Evolutionary conservation across 2,329 filamentous ascomycete species (phyloP), one percentile per base, ranked within the genome.

Genomic region (Fusarium dlaminii): DNA sequence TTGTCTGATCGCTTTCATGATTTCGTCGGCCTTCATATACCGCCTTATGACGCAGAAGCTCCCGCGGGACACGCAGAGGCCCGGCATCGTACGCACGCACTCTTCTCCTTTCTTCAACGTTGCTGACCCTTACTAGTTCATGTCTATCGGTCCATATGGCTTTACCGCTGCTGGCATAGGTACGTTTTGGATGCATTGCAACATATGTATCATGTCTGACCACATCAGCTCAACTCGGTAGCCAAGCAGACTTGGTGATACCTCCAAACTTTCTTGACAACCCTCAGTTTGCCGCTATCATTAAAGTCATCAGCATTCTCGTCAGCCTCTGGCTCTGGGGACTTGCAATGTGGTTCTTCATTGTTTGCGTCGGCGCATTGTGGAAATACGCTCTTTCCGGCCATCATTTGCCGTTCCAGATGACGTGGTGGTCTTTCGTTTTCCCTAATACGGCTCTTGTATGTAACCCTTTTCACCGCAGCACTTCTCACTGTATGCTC

Each of bases 21-120:
- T 97, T 32, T 95, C 94, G 71, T 90, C 92, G 3, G 93, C 94
- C 56, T 96, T 95, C 79, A 89, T 97, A 56, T 96, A 96, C 80
- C 90, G 94, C 36, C 87, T 97, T 34, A 96, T 96, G 94, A 96
- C 94, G 1, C 93, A 96, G 78, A 96, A 96, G 77, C 86, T 97
- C 0, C 94, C 94, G 1, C 87, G 89, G 62, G 94, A 96, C 78
- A 90, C 88, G 46, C 87, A 94, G 27, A 89, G 94, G 17, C 94
- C 94, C 1, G 94, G 92, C 77, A 94, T 97, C 66, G 86, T 87
- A 76, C 70, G 82, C 78, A 18, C 22, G 13, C 8, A 9, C 17
- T 17, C 8, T 17, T 17, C 17, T 24, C 24, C 18, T 10, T 12
- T 20, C 24, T 27, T 18, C 4, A 11, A 32, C 22, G 13, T 36